Conservation (phyloP, 164 flowering plant genomes). For the Aristolochia contorta region DNA sequence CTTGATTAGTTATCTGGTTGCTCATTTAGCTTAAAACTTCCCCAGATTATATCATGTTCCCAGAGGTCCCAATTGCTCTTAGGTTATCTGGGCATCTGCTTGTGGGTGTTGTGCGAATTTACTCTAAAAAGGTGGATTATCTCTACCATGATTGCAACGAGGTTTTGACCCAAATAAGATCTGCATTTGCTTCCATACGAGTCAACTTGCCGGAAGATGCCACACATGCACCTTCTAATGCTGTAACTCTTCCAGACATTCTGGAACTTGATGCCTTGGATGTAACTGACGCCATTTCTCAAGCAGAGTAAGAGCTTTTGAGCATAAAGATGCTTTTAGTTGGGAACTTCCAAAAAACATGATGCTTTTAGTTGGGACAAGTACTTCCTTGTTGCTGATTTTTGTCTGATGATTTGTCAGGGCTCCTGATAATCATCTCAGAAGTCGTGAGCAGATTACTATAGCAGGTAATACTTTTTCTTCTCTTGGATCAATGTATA, state of each 20-base stretch:
- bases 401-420: constrained; percentile 21
- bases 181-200: constrained; percentile 26
- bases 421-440: constrained; percentile 41
- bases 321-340: neutral
- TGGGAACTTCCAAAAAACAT: neutral
- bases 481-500: neutral
- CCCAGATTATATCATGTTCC: constrained; percentile 62
- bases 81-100: constrained; percentile 81
- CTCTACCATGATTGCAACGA: constrained; percentile 54
- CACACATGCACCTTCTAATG: constrained; percentile 47
- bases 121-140: constrained; percentile 81
- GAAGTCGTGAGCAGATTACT: constrained; percentile 65
- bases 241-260: constrained; percentile 66
- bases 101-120: constrained; percentile 84
- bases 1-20: neutral
- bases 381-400: neutral
- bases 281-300: constrained; percentile 21
- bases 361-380: neutral
- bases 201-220: constrained; percentile 63
- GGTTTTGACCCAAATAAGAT: constrained; percentile 24
- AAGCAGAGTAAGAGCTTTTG: constrained; percentile 25
- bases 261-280: constrained; percentile 64
- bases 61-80: constrained; percentile 80
- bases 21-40: neutral
- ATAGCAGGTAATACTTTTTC: constrained; percentile 38